These are phyloP conservation scores for Plasmodium chabaudi DNA, from an alignment of 169 alveolate genomes.

Conservation along the genomic window DNA sequence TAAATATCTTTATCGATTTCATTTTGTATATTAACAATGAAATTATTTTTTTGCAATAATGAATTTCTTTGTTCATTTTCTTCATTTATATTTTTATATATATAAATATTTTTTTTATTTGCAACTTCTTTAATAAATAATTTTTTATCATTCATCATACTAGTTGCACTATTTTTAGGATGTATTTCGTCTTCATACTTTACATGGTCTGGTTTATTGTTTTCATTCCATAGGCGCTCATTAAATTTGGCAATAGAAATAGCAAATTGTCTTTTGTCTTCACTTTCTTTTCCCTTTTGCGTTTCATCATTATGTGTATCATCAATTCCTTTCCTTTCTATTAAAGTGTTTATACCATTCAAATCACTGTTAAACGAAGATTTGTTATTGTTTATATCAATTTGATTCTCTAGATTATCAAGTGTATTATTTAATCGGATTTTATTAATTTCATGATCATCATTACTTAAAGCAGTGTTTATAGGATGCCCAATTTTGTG, in stretches of 20 bases:
- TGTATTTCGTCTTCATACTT: neutral
- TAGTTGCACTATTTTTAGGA: constrained; percentile 14
- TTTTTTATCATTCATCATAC: constrained; percentile 15
- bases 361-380: neutral
- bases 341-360: neutral
- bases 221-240: neutral
- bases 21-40: constrained; percentile 52
- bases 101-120: constrained; percentile 40
- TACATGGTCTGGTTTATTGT: neutral
- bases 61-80: constrained; percentile 14
- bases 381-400: neutral
- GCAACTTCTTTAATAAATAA: constrained; percentile 25
- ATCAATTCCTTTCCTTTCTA: neutral
- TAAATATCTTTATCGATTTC: constrained; percentile 35
- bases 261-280: constrained; percentile 1
- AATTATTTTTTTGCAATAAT: constrained; percentile 23
- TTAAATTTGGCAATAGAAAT: constrained; percentile 1
- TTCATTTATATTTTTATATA: constrained; percentile 51
- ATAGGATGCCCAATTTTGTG: too few relatives aligned
- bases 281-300: constrained; percentile 1
- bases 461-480: neutral
- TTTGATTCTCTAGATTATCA: neutral
- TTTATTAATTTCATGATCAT: neutral
- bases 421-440: neutral
- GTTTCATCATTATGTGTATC: neutral